phyloP scores from a whole-genome alignment of 2,329 filamentous ascomycete species.

The Elsinoe australis region DNA sequence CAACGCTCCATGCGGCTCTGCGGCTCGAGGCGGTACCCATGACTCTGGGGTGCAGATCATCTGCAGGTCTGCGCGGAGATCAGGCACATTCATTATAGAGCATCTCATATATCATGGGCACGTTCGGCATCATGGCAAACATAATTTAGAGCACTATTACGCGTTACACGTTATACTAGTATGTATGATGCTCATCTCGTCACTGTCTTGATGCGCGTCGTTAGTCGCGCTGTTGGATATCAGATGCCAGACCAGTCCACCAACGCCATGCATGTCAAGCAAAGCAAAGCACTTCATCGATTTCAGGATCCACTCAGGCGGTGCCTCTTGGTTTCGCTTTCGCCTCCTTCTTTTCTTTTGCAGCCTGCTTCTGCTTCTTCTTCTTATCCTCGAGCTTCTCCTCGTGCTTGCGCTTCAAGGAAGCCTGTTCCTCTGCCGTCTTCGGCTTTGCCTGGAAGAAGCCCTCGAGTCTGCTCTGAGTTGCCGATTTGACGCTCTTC shows the following conservation, averaged over 20 bases:
- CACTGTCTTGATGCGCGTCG: too few relatives aligned
- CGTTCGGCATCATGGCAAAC: too few relatives aligned
- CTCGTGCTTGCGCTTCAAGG: constrained; percentile 85
- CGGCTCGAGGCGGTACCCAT: background rate
- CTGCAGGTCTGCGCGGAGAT: too few relatives aligned
- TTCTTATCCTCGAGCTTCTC: constrained; percentile 87
- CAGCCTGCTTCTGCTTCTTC: constrained; percentile 89
- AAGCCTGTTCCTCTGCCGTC: constrained; percentile 76
- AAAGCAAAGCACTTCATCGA: background rate
- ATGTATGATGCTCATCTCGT: too few relatives aligned
- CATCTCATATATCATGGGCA: too few relatives aligned
- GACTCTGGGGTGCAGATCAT: background rate
- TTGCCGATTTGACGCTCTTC: constrained; percentile 84
- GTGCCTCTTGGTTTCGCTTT: constrained; percentile 77
- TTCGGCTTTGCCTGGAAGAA: constrained; percentile 94
- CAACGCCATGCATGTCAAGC: constrained; percentile 11
- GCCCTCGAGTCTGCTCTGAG: constrained; percentile 85
- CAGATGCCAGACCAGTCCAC: too few relatives aligned
- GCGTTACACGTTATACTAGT: too few relatives aligned
- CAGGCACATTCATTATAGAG: too few relatives aligned
- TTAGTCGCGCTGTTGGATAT: too few relatives aligned
- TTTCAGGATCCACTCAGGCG: constrained; percentile 11
- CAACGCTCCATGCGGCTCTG: background rate
- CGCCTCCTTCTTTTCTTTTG: constrained; percentile 87
- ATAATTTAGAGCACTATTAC: too few relatives aligned